Base-by-base conservation (phyloP, 768 basidiomycete species). In the Calocybe cyanea region DNA sequence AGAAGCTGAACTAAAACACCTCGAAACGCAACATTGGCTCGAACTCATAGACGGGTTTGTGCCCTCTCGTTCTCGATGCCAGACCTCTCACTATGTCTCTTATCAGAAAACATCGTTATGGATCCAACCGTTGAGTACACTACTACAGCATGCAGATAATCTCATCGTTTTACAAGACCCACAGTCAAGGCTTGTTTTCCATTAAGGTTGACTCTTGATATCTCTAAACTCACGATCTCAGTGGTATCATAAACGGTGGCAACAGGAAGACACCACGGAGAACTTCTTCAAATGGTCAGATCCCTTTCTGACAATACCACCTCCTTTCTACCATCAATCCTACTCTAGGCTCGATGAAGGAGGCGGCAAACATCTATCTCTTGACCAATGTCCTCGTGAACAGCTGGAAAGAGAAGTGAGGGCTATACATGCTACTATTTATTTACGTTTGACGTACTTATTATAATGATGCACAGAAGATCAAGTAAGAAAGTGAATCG, bases 11-110 rank as follows among this genome's bases (percentile, higher is more conserved):
- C 57, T 65, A 31, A 81, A 80, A 54, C 63, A 66, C 10, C 64
- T 83, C 9, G 79, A 81, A 58, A 75, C 73, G 1, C 80, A 81
- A 53, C 80, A 81, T 55, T 81, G 78, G 77, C 61, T 82, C n/a
- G 80, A 82, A 55, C 64, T 81, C 21, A 70, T 81, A 23, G 81
- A 82, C 54, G 70, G 67, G 78, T 78, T 39, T 41, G 71, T 61
- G n/a, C 35, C 10, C 17, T 7, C 7, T 19, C 1, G 18, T 41
- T 31, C 33, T 21, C 21, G 17, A 17, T 28, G 4, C 32, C 37
- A 18, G 21, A 36, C 21, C 11, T 18, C 39, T 15, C 11, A 19
- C 23, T 54, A n/a, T 20, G 45, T 31, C 20, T 11, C 5, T 40
- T 48, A 33, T 7, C 46, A 72, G 78, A 24, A 81, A 80, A 54